Percentiles rank a stretch among this genome's conserved stretches.
Conservation (phyloP, 352 stramenopile species). For the Paralagenidium karlingii region DNA sequence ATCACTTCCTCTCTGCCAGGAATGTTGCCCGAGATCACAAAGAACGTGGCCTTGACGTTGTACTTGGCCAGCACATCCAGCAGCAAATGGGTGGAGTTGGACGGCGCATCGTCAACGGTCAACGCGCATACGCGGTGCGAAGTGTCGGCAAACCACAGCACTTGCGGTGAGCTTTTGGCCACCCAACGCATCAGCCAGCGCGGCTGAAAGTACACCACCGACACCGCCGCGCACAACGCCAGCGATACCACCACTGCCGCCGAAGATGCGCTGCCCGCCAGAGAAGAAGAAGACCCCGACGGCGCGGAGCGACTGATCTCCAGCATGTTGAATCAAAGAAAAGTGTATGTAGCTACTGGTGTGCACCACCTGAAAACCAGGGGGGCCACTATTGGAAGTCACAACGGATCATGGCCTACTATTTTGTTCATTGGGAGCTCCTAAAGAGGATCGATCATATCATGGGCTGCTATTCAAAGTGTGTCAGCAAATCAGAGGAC, state of each 20-base stretch:
- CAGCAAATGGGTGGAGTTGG: constrained; percentile 37
- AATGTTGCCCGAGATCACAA: constrained; percentile 72
- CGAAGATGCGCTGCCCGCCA: too few species aligned
- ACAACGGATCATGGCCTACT: too few species aligned
- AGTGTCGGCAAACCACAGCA: constrained; percentile 64
- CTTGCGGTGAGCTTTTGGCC: constrained; percentile 50
- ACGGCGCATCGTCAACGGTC: constrained; percentile 74
- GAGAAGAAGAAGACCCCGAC: too few species aligned
- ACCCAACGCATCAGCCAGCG: constrained; percentile 50
- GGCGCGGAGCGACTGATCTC: too few species aligned
- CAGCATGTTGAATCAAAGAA: too few species aligned
- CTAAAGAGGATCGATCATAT: too few species aligned
- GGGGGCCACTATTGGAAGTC: too few species aligned
- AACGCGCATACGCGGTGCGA: constrained; percentile 39
- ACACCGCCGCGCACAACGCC: constrained; percentile 13
- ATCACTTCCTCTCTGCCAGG: constrained; percentile 51
- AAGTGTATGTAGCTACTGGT: too few species aligned
- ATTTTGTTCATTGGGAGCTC: too few species aligned
- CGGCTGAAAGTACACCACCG: constrained; percentile 57
- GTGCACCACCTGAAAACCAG: too few species aligned
- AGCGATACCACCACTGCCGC: constrained; percentile 2
- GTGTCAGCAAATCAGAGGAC: too few species aligned
- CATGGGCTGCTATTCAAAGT: too few species aligned
- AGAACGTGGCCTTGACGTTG: constrained; percentile 69
- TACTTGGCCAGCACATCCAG: constrained; percentile 56